Base-by-base conservation (phyloP, 371 early-diverging fungal genomes). In the Mortierella sp. region DNA sequence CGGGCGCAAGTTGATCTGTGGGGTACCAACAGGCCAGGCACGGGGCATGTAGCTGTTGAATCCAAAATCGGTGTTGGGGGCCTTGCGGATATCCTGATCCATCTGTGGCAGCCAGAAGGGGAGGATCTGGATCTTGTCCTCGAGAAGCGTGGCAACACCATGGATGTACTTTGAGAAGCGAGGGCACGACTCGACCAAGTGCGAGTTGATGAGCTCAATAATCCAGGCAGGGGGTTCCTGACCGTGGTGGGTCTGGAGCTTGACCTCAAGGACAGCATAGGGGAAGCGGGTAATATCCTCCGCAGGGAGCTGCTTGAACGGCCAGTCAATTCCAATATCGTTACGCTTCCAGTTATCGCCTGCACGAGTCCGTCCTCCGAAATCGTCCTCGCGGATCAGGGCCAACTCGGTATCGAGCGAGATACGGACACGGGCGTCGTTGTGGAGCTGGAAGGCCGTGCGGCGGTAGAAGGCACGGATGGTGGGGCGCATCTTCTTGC, bases 31-130 rank as follows among this genome's bases (percentile, higher is more conserved):
- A 31, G 86, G 86, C 86, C 86, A 86, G 19, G 86, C n/a, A 5
- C 82, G 73, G 2, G 92, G 91, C 71, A 91, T 84, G 82, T 88
- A 91, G 0, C 88, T 86, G 28, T 89, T 87, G 19, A 92, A 77
- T 10, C 92, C 92, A 83, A 91, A 90, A 61, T 90, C 90, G 5
- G 89, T 88, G 37, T 88, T 88, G 70, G 91, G 89, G 2, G 92
- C 90, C 77, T 91, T 96, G 76, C 96, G 95, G 75, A 98, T 97
- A 87, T 98, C 98, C 13, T 94, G 91, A 74, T 95, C 94, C 95
- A 99, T 97, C 88, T 99, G 98, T 19, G 97, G 95, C 70, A 95
- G 81, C 99, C 99, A 99, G 91, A 98, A 99, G n/a, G 99, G 99
- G 54, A 99, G 90, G 59, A 97, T 91, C 10, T 95, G 93, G 28